These are phyloP conservation scores for Phytophthora agathidicida DNA, from an alignment of 352 stramenopile species.

Conservation along the genomic window DNA sequence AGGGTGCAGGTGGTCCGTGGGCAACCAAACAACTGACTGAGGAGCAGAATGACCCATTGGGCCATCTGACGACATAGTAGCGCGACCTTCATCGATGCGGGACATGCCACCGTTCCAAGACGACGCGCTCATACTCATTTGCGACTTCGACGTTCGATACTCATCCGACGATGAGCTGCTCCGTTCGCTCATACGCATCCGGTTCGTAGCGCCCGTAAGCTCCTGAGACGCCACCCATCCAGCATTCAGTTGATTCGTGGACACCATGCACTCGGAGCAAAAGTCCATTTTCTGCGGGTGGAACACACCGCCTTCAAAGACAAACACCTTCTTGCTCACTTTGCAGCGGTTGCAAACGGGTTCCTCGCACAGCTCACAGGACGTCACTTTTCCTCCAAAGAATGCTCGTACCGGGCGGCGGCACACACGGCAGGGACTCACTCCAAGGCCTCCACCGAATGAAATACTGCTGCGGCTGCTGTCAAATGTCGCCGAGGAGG, in stretches of 20 bases:
- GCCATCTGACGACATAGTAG: conserved; percentile 45
- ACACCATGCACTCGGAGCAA: conserved; percentile 53
- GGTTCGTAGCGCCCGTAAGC: conserved; percentile 30
- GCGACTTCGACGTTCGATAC: conserved; percentile 11
- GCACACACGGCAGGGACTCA: conserved; percentile 29
- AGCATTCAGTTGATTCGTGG: conserved; percentile 53
- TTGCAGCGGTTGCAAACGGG: conserved; percentile 49
- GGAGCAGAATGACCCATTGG: conserved; percentile 17
- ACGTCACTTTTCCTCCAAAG: conserved; percentile 31
- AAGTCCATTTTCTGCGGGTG: conserved; percentile 76
- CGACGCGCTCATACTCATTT: conserved; percentile 8
- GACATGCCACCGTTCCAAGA: conserved; percentile 32
- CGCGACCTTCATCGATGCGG: conserved; percentile 39
- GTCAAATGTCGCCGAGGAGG: conserved; percentile 25
- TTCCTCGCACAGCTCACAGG: conserved; percentile 43
- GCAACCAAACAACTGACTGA: conserved; percentile 36
- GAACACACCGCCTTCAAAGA: conserved; percentile 51
- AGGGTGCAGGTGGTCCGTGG: conserved; percentile 33
- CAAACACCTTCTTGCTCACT: conserved; percentile 53
- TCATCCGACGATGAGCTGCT: conserved; percentile 25
- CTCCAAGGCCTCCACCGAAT: conserved; percentile 6
- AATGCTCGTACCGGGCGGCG: conserved; percentile 27
- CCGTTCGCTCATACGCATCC: conserved; percentile 21
- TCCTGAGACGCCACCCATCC: conserved; percentile 62
- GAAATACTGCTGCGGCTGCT: conserved; percentile 28